phyloP scores from a whole-genome alignment of 495 filamentous ascomycete species.

The Penicillium cataractarum region DNA sequence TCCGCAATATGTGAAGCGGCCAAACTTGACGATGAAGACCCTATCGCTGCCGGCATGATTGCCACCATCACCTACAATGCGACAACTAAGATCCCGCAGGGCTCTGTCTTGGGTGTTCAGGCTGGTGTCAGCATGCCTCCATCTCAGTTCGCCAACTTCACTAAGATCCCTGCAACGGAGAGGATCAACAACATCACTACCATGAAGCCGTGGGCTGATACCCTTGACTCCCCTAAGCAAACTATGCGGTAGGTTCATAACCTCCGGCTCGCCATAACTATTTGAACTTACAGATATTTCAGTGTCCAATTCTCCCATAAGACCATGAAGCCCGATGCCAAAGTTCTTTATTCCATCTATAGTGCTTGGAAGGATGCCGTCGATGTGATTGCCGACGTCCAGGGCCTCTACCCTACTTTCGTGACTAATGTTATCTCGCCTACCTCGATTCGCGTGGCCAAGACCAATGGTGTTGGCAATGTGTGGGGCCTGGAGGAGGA shows the following conservation, averaged over 20 bases:
- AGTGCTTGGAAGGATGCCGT: slow-evolving; percentile 32
- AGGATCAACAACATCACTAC: slow-evolving; percentile 33
- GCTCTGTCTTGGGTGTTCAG: slow-evolving; percentile 31
- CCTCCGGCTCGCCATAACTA: not conserved
- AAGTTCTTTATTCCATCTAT: slow-evolving; percentile 25
- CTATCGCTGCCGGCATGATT: slow-evolving; percentile 31
- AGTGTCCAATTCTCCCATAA: slow-evolving; percentile 33
- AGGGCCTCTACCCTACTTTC: slow-evolving; percentile 35
- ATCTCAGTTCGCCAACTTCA: slow-evolving; percentile 33
- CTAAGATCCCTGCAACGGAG: slow-evolving; percentile 17
- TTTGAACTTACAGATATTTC: too few species aligned
- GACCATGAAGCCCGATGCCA: slow-evolving; percentile 29
- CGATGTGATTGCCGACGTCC: slow-evolving; percentile 27
- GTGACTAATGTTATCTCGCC: slow-evolving; percentile 28
- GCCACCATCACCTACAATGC: slow-evolving; percentile 29
- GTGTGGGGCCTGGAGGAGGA: slow-evolving; percentile 42
- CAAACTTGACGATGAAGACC: slow-evolving; percentile 20
- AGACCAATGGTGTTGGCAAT: slow-evolving; percentile 38
- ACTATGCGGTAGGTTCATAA: slow-evolving; percentile 26
- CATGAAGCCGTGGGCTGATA: slow-evolving; percentile 16
- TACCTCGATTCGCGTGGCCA: slow-evolving; percentile 17
- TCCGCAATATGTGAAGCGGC: slow-evolving; percentile 24
- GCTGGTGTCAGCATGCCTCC: slow-evolving; percentile 32
- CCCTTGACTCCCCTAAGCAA: slow-evolving; percentile 36
- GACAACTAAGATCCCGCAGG: slow-evolving; percentile 19